Percentiles rank a stretch among this genome's conserved stretches.
These are phyloP conservation scores for Barnettozyma sp. DNA, from an alignment of 805 yeast genomes.

Conservation along the genomic window DNA sequence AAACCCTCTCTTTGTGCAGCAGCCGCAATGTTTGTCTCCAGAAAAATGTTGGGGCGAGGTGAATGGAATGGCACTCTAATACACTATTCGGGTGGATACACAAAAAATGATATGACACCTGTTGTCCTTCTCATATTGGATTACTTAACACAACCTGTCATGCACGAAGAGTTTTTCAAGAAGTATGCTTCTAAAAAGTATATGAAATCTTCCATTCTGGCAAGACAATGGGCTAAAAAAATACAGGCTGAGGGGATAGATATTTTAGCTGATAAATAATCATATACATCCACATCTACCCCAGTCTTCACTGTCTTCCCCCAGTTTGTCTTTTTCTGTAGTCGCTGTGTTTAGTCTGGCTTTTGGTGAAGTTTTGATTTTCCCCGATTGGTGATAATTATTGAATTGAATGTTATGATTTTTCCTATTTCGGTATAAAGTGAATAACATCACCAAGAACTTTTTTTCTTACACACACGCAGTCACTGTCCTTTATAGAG, in stretches of 20 bases:
- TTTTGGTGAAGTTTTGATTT: constrained; percentile 6
- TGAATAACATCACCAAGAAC: no score
- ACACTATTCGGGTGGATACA: constrained; percentile 89
- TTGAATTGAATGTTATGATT: constrained; percentile 18
- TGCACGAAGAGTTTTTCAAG: constrained; percentile 85
- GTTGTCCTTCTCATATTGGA: constrained; percentile 68
- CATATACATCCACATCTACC: no score
- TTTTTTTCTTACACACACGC: constrained; percentile 4
- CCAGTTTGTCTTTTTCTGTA: neutral
- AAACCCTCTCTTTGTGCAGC: constrained; percentile 81
- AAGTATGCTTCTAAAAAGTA: constrained; percentile 85
- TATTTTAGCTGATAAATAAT: constrained; percentile 10
- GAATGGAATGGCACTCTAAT: constrained; percentile 83
- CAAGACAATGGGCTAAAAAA: constrained; percentile 78
- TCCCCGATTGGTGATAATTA: constrained; percentile 13
- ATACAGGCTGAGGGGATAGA: constrained; percentile 23
- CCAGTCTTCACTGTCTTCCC: no score
- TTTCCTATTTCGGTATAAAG: constrained; percentile 15
- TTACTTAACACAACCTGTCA: constrained; percentile 72
- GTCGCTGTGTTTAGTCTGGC: neutral
- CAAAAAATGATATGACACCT: constrained; percentile 61
- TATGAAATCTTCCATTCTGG: constrained; percentile 74
- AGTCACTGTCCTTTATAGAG: constrained; percentile 1
- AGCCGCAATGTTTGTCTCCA: constrained; percentile 77
- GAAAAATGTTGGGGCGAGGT: constrained; percentile 57